Base-by-base conservation (phyloP, 2,329 filamentous ascomycete species). In the Fusarium nodosum region DNA sequence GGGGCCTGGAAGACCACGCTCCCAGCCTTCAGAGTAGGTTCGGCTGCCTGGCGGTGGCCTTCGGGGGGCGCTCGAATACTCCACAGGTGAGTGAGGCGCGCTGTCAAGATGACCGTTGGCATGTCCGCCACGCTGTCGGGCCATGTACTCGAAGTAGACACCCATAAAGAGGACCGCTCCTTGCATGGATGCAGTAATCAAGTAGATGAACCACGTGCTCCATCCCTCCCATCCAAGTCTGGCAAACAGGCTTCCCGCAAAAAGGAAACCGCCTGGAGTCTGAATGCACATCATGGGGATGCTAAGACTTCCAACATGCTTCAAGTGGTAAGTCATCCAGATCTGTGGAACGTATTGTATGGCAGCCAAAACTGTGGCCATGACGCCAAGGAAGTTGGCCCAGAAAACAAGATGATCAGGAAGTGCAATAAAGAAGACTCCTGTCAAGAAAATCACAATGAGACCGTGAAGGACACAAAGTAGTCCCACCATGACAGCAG, bases 201-300 rank as follows among this genome's bases (percentile, higher is more conserved):
- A 85, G 76, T 95, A 97, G 16, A 98, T 90, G 12, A 93, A 90
- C 96, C 96, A 99, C 0, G 94, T 93, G 80, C 94, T 97, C 96
- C 96, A 99, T 0, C 95, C 95, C 34, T 87, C 89, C 74, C 85
- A 85, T 0, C 96, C 96, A 22, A 97, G 85, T 46, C 96, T 87
- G 10, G 88, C 88, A 52, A 91, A 93, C 44, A 99, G 82, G 77
- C 94, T 97, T 15, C 87, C 90, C 0, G 95, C 94, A 81, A 97
- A 98, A 9, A 99, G 82, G 72, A 97, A 90, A 62, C 93, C 94
- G 1, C 96, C 96, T 0, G 96, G 96, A 0, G 95, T 97, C 79
- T 99, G 96, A 34, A 99, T 97, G 77, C 92, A 92, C 94, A 99
- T 98, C 91, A 97, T 98, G 7, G 93, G 91, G 59, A 99, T 96